Evolutionary conservation across 495 filamentous ascomycete species (phyloP), one percentile per base, ranked within the genome.

Genomic region (Neurospora sp.): DNA sequence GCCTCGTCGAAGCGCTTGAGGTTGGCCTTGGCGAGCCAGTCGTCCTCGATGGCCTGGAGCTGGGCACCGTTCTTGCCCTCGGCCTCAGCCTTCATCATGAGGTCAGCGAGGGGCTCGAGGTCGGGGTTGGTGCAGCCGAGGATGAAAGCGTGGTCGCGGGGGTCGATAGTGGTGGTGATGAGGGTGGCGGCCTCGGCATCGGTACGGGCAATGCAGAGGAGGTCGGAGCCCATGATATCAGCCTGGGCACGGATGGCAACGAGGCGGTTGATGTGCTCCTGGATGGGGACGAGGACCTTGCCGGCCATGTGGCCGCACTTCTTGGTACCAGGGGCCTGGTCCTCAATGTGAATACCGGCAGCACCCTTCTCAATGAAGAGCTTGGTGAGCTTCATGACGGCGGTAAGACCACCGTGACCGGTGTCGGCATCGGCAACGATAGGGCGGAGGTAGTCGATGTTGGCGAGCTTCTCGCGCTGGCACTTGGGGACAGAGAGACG

Each of bases 231-330:
- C 96, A 98, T 98, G 81, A 99, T 99, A 79, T 99, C 96, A 73
- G 96, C 95, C 83, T 99, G 96, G 9, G 96, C 96, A 74, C 96
- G 90, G 82, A 99, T 98, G 76, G 96, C 94, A 41, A 99, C 94
- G 22, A 99, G 87, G 37, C 96, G 92, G 86, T 98, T 99, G 87
- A 98, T 97, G 85, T 99, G 96, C 84, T 99, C 96, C 84, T 89
- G 91, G 82, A 98, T 97, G 44, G 96, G 96, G 69, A 99, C 96
- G 68, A 99, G 87, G 40, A 99, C 96, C 86, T 99, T 99, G 76
- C 96, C 96, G 75, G 96, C 96, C 96, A 99, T 99, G 84, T 99
- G 96, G 72, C 96, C 96, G 79, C 96, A 99, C 86, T 99, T 99
- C 89, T 99, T 99, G 44, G 96, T 99, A 48, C 96, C 96, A 1